Evolutionary conservation across 257 asterid species (phyloP), one percentile per base, ranked within the genome.

Genomic region (Asclepias syriaca): DNA sequence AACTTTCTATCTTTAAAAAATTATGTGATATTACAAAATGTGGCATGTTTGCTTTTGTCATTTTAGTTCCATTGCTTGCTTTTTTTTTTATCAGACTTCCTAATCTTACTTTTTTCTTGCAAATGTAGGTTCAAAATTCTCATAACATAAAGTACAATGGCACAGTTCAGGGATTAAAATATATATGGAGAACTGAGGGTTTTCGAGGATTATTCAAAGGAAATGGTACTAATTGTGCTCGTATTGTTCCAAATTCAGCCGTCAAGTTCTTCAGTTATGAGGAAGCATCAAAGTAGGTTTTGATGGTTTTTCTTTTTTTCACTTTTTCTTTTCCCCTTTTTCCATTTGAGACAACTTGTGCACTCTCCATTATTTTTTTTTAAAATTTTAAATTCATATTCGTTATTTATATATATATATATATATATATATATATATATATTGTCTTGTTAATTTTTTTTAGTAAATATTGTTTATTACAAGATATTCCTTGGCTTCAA

Each of bases 201-300:
- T 57, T 89, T 63, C 86, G 75, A 69, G 97, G 97, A 72, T 72
- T 89, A 77, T 91, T 87, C 73, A 87, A 87, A 83, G 97, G 97
- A 39, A 91, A 91, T 79, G 97, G 97, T 75, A 87, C 95, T 66
- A 89, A 91, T 80, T 91, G 97, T 77, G 96, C 97, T 72, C 92
- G 97, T 51, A 91, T 91, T 43, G 85, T 91, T 70, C 97, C 97
- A 46, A 93, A 93, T 71, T 93, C 98, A 40, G 98, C 98, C 4
- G 98, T 93, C 61, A 93, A 93, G 84, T 93, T 93, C 90, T 89
- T 90, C 89, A 90, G 98, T 89, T 93, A 93, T 66, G 98, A 93
- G 88, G 89, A 93, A 69, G 98, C 97, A 64, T 89, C 97, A 82
- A 90, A 84, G 97, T 93, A 89, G 70, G 85, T 40, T 69, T 73